Evolutionary conservation across 2,329 filamentous ascomycete genomes (phyloP), one percentile per base, ranked within the genome.

Genomic region (Dactylonectria macrodidyma): DNA sequence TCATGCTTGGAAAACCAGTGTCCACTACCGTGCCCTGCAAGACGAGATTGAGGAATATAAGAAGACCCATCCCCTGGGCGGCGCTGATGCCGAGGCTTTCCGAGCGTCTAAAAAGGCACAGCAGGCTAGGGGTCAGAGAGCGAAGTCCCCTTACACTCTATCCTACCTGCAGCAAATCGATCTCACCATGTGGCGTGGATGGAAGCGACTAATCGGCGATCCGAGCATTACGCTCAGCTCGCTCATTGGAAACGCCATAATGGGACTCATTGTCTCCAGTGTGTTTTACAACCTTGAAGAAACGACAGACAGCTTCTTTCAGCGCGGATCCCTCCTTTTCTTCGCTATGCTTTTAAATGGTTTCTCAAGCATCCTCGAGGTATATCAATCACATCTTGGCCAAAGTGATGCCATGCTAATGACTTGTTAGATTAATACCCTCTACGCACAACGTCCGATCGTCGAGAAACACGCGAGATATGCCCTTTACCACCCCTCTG

Each of bases 31-130:
- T 41, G 77, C 78, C 3, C 81, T 88, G 1, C 82, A 85, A 68
- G 80, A 64, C n/a, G 84, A 88, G 65, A 87, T 88, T 50, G 84
- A 85, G 70, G 78, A 80, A 61, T 88, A 87, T 77, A 87, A 88
- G 74, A 62, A 60, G 16, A 30, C 62, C 0, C 55, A 67, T 30
- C 73, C 72, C 0, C 65, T 75, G 1, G 64, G 75, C 67, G 85
- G 85, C 1, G 79, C 82, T 3, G 84, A 86, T 59, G 85, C 85
- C 47, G 79, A 84, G 62, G 81, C 78, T 3, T 87, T 87, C 79
- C 83, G 85, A 46, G 82, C 79, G 7, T 82, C 81, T 56, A 83
- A 78, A 76, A 79, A 81, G 36, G 81, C 81, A 5, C 81, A 85
- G 59, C 85, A 87, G 71, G 84, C 87, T 47, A 84, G 81, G 69